phyloP scores from a whole-genome alignment of 768 basidiomycete species.

The Neoboletus magnificus region DNA sequence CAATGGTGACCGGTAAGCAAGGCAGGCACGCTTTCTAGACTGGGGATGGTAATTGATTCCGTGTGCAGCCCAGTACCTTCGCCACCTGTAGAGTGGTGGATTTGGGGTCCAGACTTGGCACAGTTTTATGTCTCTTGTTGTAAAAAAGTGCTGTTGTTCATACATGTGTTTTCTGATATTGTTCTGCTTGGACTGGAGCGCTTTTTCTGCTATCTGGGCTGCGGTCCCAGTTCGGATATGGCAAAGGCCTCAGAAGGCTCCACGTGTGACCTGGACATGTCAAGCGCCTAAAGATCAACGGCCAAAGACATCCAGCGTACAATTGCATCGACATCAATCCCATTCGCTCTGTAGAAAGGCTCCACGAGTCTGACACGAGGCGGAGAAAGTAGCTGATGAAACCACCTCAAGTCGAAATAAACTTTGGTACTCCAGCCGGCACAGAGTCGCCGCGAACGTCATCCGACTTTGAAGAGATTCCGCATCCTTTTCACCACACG shows the following conservation, averaged over 20 bases:
- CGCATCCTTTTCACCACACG: constrained; percentile 47
- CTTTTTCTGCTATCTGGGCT: not conserved
- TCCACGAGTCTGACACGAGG: constrained; percentile 8
- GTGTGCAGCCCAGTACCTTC: constrained; percentile 43
- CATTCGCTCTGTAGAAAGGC: not conserved
- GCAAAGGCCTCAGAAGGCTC: not conserved
- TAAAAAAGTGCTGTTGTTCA: constrained; percentile 18
- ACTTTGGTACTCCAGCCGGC: constrained; percentile 60
- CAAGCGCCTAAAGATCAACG: not conserved
- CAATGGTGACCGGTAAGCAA: constrained; percentile 77
- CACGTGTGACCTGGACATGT: constrained; percentile 4
- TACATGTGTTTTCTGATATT: constrained; percentile 17
- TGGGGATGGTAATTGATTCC: not conserved
- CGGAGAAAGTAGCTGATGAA: constrained; percentile 44
- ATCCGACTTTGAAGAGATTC: constrained; percentile 70
- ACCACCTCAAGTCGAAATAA: constrained; percentile 64
- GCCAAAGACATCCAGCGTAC: not conserved
- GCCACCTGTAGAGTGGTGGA: constrained; percentile 35
- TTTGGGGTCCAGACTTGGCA: not conserved
- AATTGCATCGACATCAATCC: not conserved
- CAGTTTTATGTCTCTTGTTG: not conserved
- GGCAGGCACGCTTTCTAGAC: not conserved
- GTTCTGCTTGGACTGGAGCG: not conserved
- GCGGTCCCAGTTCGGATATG: not conserved
- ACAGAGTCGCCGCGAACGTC: constrained; percentile 44